A percentile compares a stretch with the other conserved stretches of the same genome.
Evolutionary conservation across 2,329 filamentous ascomycete genomes (phyloP).

Genomic region (Xylaria sp.): DNA sequence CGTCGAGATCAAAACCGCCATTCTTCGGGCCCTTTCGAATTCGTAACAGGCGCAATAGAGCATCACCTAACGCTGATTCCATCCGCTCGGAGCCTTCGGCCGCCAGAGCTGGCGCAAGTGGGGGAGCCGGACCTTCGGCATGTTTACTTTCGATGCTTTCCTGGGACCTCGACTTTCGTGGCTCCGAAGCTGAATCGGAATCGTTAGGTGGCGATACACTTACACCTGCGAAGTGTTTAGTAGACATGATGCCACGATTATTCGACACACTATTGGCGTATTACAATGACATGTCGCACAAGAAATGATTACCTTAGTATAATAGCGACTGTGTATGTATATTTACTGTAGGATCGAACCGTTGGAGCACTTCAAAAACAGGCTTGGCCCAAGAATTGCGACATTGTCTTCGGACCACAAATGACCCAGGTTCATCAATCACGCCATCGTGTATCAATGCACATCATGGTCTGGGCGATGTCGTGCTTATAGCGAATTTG

Average conservation of each 20-base stretch:
- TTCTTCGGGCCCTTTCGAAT: constrained; percentile 49
- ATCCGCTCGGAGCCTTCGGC: constrained; percentile 45
- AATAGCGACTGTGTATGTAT: constrained; percentile 13
- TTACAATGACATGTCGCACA: constrained; percentile 14
- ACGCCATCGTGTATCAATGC: constrained; percentile 33
- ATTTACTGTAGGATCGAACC: constrained; percentile 3
- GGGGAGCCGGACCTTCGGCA: constrained; percentile 18
- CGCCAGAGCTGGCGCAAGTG: constrained; percentile 43
- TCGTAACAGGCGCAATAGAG: constrained; percentile 49
- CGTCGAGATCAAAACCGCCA: constrained; percentile 47
- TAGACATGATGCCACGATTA: constrained; percentile 36
- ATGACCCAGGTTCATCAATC: constrained; percentile 20
- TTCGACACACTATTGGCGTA: constrained; percentile 11
- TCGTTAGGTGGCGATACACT: constrained; percentile 15
- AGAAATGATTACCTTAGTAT: constrained; percentile 10
- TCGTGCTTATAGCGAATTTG: constrained; percentile 16
- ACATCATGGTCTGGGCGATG: constrained; percentile 28
- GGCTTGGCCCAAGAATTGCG: constrained; percentile 21
- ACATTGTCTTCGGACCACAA: constrained; percentile 24
- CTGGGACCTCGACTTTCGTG: constrained; percentile 29
- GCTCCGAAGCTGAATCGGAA: constrained; percentile 36
- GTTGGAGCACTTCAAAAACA: constrained; percentile 12
- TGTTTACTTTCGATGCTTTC: constrained; percentile 30
- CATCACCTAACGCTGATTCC: constrained; percentile 50
- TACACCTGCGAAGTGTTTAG: constrained; percentile 23